Evolutionary conservation across 257 asterid genomes (phyloP), one percentile per base, ranked within the genome.

Genomic region (Leonotis leonurus): DNA sequence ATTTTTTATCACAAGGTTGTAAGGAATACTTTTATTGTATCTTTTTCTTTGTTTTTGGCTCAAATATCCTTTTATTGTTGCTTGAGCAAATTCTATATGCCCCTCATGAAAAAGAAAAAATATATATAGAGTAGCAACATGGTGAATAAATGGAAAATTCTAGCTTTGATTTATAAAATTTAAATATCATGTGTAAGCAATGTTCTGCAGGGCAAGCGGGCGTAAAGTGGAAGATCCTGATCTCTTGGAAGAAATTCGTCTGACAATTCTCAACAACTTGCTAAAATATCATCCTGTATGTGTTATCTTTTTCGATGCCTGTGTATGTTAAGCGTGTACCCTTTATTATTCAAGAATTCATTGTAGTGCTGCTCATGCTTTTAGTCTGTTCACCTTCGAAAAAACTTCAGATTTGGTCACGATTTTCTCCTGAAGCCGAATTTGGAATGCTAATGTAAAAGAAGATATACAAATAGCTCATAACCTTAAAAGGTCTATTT

Each of bases 251-350:
- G 80, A 87, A 76, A 85, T 93, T 78, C 99, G 99, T 58, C 69
- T 93, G 76, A 86, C 97, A 77, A 93, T 93, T 56, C 85, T 93
- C 75, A 87, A 77, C 80, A 93, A 93, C 77, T 85, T 93, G 54
- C 88, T 93, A 35, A 93, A 85, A 71, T 93, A 83, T 79, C 99
- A 93, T 68, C 99, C 99, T 5, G 99, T 93, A 89, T 60, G 87
- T 78, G 67, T 71, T 37, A n/a, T 65, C 59, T 48, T 63, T 49
- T 55, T 49, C n/a, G 39, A 69, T 63, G 45, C 37, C 68, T 12
- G 2, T 53, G 18, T 21, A 48, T 14, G 57, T 63, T 50, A 39
- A 63, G 20, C 70, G 35, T 20, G 32, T 66, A 30, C 33, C 18
- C 8, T 49, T 25, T 37, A 5, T 50, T 39, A 8, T 41, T 29